Evolutionary conservation across 1,284 basidiomycete genomes (phyloP), one percentile per base, ranked within the genome.

Genomic region (Caloboletus inedulis): DNA sequence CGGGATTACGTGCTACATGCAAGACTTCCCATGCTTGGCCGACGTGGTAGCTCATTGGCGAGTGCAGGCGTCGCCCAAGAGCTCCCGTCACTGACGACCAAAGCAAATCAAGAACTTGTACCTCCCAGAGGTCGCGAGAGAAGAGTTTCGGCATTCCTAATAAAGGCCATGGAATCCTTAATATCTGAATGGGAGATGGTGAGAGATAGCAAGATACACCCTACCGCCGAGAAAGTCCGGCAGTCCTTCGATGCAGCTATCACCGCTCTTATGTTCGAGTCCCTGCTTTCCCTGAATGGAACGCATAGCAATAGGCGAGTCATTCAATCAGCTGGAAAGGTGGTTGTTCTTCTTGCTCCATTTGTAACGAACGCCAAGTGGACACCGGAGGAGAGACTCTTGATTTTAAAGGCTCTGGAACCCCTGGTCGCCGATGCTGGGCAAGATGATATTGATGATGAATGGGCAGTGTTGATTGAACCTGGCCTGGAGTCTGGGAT

Each of bases 401-500:
- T 84, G 3, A 77, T 94, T 14, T 66, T 89, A 51, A 73, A 77
- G 33, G 85, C 81, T 0, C 72, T 95, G 14, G 80, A 87, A 41
- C 84, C 87, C 9, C 66, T 93, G 18, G 72, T 83, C 4, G 61
- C 70, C 7, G 63, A 62, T 23, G 62, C 57, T 10, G 64, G 65
- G 31, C 54, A 51, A 2, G 47, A 56, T 5, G 62, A 67, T 31
- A 64, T 65, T 14, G 58, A 69, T 14, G 61, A 72, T 7, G 65
- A 63, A 18, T 85, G 80, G 77, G 72, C 77, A 13, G 77, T 82
- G 3, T 70, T 94, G 57, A 68, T 89, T 13, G 70, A 74, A 27
- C 84, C 91, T n/a, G 80, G 79, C 35, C 48, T 67, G 10, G 75
- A 78, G 3, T 85, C 86, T 9, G 92, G 89, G 2, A 85, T 94